phyloP scores from a whole-genome alignment of 108 stramenopile genomes.

The Seminavis robusta region DNA sequence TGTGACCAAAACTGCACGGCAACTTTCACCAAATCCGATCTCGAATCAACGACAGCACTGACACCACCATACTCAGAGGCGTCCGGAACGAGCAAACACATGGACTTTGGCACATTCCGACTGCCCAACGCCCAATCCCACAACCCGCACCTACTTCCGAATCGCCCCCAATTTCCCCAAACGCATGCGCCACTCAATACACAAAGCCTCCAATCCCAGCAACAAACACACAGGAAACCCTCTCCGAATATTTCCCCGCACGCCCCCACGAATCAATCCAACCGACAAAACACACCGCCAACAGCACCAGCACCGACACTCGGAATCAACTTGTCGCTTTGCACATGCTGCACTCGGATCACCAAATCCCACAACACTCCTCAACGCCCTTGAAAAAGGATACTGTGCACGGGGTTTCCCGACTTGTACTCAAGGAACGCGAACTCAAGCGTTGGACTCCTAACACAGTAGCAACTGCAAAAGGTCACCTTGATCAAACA shows the following conservation, averaged over 20 bases:
- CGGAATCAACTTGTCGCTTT: conserved; percentile 15
- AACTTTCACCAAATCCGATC: not conserved
- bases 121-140: too few relatives aligned
- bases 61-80: conserved; percentile 2
- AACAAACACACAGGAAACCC: too few relatives aligned
- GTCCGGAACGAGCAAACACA: not conserved
- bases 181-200: too few relatives aligned
- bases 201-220: too few relatives aligned
- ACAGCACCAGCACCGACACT: not conserved
- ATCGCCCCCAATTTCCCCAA: too few relatives aligned
- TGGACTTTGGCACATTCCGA: conserved; percentile 19
- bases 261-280: too few relatives aligned
- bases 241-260: too few relatives aligned
- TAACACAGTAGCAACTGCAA: conserved; percentile 7
- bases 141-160: too few relatives aligned
- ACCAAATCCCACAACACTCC: conserved; percentile 9
- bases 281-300: not conserved
- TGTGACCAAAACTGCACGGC: conserved; percentile 20
- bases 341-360: conserved; percentile 21
- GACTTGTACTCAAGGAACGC: conserved; percentile 12
- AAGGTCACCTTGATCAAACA: conserved; percentile 28
- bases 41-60: conserved; percentile 3
- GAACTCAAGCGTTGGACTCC: conserved; percentile 1
- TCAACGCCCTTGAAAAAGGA: conserved; percentile 3
- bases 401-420: conserved; percentile 9